Percentiles rank a stretch among this genome's conserved stretches.
Evolutionary conservation across 1,284 basidiomycete genomes (phyloP).

Genomic region (Porogramme epimiltina): DNA sequence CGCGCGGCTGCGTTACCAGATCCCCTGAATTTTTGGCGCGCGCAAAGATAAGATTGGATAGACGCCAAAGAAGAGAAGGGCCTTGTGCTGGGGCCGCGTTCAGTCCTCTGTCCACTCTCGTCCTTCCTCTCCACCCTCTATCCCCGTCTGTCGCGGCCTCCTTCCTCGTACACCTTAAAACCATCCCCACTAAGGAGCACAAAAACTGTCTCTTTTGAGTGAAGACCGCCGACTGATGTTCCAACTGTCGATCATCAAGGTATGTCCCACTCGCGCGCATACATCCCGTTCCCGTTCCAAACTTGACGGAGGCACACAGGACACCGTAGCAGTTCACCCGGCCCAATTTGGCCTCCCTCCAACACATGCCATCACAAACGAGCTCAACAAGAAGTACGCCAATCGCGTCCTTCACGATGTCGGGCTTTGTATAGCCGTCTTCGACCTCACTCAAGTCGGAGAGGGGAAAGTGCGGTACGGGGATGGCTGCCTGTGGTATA

Average conservation of each 20-base stretch:
- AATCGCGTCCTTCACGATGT: conserved; percentile 93
- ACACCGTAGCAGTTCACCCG: conserved; percentile 81
- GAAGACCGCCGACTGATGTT: conserved; percentile 56
- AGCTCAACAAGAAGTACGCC: conserved; percentile 92
- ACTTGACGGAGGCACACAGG: conserved; percentile 37
- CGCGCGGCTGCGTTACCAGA: conserved; percentile 5
- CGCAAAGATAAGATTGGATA: conserved; percentile 28
- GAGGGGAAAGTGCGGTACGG: conserved; percentile 95
- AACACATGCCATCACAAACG: conserved; percentile 74
- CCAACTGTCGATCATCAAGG: conserved; percentile 61
- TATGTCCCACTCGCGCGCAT: conserved; percentile 6
- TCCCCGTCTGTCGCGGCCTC: neutral
- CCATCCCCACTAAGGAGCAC: too few species aligned
- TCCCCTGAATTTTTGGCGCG: conserved; percentile 17
- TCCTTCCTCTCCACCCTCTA: neutral
- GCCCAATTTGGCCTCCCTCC: conserved; percentile 72
- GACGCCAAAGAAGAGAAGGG: conserved; percentile 5
- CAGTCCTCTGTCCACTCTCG: neutral
- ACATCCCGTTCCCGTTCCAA: neutral
- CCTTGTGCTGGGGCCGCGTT: too few species aligned
- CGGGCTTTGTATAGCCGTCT: conserved; percentile 88
- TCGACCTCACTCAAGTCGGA: conserved; percentile 83
- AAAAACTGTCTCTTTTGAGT: too few species aligned
- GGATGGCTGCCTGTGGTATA: conserved; percentile 94
- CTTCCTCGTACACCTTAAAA: too few species aligned